These are phyloP conservation scores for Dactylella cylindrospora DNA, from an alignment of 2,329 filamentous ascomycete genomes.

Conservation along the genomic window DNA sequence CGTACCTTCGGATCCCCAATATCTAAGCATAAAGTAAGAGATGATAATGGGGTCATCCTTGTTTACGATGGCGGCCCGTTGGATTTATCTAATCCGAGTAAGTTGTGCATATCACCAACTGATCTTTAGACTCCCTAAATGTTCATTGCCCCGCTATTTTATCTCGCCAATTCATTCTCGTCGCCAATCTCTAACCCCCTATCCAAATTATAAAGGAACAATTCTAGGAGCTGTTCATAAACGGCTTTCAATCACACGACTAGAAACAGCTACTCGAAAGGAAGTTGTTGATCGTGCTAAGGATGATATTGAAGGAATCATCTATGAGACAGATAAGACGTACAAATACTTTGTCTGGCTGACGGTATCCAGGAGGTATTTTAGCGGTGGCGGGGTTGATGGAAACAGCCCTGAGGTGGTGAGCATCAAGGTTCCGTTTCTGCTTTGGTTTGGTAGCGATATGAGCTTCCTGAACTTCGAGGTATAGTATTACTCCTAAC, in stretches of 20 bases:
- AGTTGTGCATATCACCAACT: no score
- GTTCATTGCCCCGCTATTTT: no score
- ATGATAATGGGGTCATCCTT: no score
- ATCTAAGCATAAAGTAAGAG: no score
- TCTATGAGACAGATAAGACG: slow-evolving; percentile 15
- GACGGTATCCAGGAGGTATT: slow-evolving; percentile 7
- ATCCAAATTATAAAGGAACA: no score
- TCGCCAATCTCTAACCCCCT: no score
- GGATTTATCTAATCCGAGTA: no score
- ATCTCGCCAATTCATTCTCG: no score
- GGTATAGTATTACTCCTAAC: slow-evolving; percentile 1
- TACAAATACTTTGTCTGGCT: slow-evolving; percentile 40
- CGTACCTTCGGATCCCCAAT: no score
- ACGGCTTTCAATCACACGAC: background rate
- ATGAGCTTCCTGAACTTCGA: slow-evolving; percentile 27
- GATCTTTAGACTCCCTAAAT: no score
- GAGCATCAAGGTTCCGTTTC: slow-evolving; percentile 24
- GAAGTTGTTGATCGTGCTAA: background rate
- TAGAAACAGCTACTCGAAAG: background rate
- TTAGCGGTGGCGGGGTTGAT: background rate
- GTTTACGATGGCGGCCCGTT: no score
- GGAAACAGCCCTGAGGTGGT: background rate
- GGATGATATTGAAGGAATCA: slow-evolving; percentile 15
- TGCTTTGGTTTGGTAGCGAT: slow-evolving; percentile 35
- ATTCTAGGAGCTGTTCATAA: no score